Evolutionary conservation across 805 yeast genomes (phyloP), one percentile per base, ranked within the genome.

Genomic region (Candida silvicultrix): DNA sequence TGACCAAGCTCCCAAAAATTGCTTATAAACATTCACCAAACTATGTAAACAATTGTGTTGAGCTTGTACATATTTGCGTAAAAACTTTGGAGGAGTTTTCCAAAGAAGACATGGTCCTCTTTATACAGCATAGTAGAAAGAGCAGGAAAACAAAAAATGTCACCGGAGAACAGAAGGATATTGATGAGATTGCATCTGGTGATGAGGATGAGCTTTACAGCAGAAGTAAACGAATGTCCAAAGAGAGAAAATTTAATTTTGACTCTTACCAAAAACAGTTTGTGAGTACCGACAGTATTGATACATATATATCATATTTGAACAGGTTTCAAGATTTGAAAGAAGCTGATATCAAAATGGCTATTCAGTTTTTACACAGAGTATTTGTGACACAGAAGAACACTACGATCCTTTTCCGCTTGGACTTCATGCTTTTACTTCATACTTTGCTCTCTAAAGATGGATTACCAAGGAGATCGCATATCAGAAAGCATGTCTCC

Each of bases 341-440:
- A 1, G 79, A 79, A 45, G 71, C 66, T 12, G 82, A 81, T 42
- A 66, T 92, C 40, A 81, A 80, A 52, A 72, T 75, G 41, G 81
- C 84, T 11, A 59, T 94, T 9, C 69, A 83, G 1, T 92, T 78
- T 57, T 80, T 89, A 57, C 88, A 86, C 57, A 69, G 86, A 28
- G 64, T 88, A 1, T 80, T 89, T 52, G 81, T 83, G 41, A 72
- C 79, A 41, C 74, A 78, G 37, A 83, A 85, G 47, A 74, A 71
- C 43, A 79, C 81, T 38, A 68, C 81, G 0, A 65, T 77, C 31
- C 62, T 86, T 31, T 82, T 73, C 55, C 69, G 96, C 43, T 59
- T 94, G 31, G 97, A 90, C 59, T 80, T 94, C 58, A 75, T 92
- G 74, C 60, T 72, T 15, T 57, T 75, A 2, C 59, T 86, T 1